These are phyloP conservation scores for Petunia axillaris DNA, from an alignment of 257 asterid species.

Conservation along the genomic window DNA sequence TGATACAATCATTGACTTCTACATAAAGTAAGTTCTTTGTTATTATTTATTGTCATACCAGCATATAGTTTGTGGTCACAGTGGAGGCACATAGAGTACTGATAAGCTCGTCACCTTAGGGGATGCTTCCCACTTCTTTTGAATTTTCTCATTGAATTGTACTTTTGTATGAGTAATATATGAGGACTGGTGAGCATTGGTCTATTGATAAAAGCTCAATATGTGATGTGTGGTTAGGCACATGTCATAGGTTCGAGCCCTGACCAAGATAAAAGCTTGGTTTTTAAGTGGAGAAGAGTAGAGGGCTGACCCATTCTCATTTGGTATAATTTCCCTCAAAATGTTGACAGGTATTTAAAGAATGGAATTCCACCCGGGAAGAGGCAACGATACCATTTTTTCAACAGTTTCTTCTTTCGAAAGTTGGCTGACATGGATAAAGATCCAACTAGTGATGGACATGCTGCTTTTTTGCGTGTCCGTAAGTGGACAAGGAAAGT, in stretches of 20 bases:
- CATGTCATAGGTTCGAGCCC: too few relatives aligned
- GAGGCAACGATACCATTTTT: constrained; percentile 75
- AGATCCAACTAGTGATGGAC: constrained; percentile 90
- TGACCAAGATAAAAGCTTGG: too few relatives aligned
- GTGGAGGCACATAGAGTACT: background rate
- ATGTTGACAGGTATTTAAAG: constrained; percentile 71
- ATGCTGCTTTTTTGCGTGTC: constrained; percentile 90
- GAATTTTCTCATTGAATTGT: background rate
- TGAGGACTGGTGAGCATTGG: background rate
- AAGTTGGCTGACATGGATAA: constrained; percentile 93
- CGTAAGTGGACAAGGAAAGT: constrained; percentile 98
- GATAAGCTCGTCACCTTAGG: constrained; percentile 14
- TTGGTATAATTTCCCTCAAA: constrained; percentile 24
- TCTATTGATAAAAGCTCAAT: too few relatives aligned
- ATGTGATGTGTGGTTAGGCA: too few relatives aligned
- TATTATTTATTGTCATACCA: constrained; percentile 15
- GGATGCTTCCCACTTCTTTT: background rate
- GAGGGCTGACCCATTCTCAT: background rate
- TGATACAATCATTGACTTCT: constrained; percentile 91
- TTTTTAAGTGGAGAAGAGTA: too few relatives aligned
- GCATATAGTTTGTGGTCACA: background rate
- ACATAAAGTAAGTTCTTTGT: constrained; percentile 73
- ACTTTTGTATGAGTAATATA: background rate
- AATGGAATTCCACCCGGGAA: constrained; percentile 54
- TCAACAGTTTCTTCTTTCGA: constrained; percentile 93